Evolutionary conservation across 768 basidiomycete species (phyloP), one percentile per base, ranked within the genome.

Genomic region (Tulasnella sp.): DNA sequence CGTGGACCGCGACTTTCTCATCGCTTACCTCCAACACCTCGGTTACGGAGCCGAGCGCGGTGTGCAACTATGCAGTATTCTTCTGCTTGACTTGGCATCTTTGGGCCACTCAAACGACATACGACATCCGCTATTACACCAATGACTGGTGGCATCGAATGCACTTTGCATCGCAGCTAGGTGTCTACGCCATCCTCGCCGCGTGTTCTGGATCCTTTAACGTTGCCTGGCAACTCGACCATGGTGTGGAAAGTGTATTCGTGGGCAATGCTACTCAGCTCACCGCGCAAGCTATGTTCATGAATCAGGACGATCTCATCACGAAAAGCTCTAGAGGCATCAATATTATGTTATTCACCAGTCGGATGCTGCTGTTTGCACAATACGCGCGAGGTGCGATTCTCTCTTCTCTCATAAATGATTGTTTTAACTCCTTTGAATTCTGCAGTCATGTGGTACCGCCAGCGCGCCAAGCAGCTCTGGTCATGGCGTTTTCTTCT

Each of bases 41-140:
- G 18, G 40, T 42, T 10, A 67, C 61, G 1, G 61, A 67, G 29
- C 29, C 61, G 5, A 67, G 29, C 61, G 61, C 26, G 5, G 61
- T 67, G 16, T 67, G 61, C 29, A 67, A 35, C 11, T 67, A 67
- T 16, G 61, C 61, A 2, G 61, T 67, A 29, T 32, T 67, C 32
- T 67, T 67, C 32, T 29, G 29, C 26, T 67, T 67, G 32, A 67
- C 61, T 11, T 67, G 61, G 61, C 61, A 67, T 35, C 32, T 67
- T 16, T 67, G 61, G 61, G 61, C 61, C 26, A 67, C 61, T 29
- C 61, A 67, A 35, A 73, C 46, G 29, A 40, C 71, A 10, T 73
- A 73, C 71, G 71, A 73, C 37, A 32, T 73, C 26, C 29, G 37
- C n/a, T 73, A 42, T 20, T 73, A 73, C 46, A 73, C 71, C 37